These are phyloP conservation scores for Lipomyces anomalus DNA, from an alignment of 805 yeast genomes.

Conservation along the genomic window DNA sequence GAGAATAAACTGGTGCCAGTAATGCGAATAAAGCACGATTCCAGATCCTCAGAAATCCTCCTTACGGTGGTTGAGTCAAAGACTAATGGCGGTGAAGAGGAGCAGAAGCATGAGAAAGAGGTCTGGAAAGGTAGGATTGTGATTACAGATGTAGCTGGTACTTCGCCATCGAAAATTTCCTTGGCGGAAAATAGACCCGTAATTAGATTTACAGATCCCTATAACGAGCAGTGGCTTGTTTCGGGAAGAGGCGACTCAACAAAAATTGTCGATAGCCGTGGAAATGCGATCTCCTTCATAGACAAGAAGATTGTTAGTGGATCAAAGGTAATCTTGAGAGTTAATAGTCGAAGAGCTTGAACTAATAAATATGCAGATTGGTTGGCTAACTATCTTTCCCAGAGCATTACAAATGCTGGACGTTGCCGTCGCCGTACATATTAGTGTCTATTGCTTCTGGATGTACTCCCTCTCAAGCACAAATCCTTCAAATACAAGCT, in stretches of 20 bases:
- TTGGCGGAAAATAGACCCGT: too few relatives aligned
- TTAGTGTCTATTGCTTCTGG: conserved; percentile 16
- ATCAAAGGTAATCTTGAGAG: conserved; percentile 6
- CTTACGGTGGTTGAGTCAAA: not conserved
- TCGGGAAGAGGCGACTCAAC: conserved; percentile 6
- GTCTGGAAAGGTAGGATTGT: not conserved
- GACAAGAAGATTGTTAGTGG: conserved; percentile 6
- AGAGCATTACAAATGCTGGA: conserved; percentile 20
- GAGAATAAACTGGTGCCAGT: not conserved
- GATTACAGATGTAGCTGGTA: conserved; percentile 5
- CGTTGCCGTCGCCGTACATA: conserved; percentile 16
- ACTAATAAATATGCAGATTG: conserved; percentile 4
- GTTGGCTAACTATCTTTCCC: conserved; percentile 11
- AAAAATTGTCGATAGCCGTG: not conserved
- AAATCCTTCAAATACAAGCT: too few relatives aligned
- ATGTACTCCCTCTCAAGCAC: conserved; percentile 1
- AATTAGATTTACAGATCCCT: conserved; percentile 18
- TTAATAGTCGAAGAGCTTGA: not conserved
- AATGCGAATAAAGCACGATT: not conserved
- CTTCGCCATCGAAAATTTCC: conserved; percentile 10
- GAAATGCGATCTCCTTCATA: conserved; percentile 4
- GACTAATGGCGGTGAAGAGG: not conserved
- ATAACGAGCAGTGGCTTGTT: conserved; percentile 12
- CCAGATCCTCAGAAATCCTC: not conserved
- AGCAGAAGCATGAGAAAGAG: not conserved